Evolutionary conservation across 345 rosid genomes (phyloP), one percentile per base, ranked within the genome.

Genomic region (Populus simonii): DNA sequence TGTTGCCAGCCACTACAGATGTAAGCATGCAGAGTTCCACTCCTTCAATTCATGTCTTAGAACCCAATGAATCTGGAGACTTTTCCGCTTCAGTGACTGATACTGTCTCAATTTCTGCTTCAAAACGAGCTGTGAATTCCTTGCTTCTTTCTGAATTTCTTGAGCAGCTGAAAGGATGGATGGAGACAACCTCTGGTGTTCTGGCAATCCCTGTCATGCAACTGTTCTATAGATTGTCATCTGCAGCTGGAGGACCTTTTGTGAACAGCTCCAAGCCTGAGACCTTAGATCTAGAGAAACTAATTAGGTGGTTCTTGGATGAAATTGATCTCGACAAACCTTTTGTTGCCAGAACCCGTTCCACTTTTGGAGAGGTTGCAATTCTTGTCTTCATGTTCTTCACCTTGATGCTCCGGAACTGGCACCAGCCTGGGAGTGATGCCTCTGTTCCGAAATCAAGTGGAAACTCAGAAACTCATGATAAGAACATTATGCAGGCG

Each of bases 371-470:
- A 70, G 98, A 92, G 86, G 91, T 93, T 79, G 89, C 91, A 18
- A 94, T 96, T 71, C 91, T 96, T 83, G 91, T 96, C 76, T 96
- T 96, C 84, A 93, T 93, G 99, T 96, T 96, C 84, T 92, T 93
- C 88, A 96, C 99, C 73, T 85, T 96, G 91, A 96, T 96, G 98
- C 98, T 96, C 68, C 94, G 98, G 74, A 96, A 94, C 80, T 96
- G 99, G 99, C 97, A 96, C 76, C 99, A 93, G 80, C 99, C 99
- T 77, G 98, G 98, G 65, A 88, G 87, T 73, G 97, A 91, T 83
- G 66, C 84, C 79, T 81, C 90, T 83, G 72, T 75, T 71, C 74
- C 87, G 68, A 90, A 86, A 82, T 72, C 88, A 69, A 77, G 88
- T 49, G 96, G 88, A 81, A 85, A 72, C 82, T 65, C 84, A 29